A percentile compares a stretch with the other conserved stretches of the same genome.
phyloP scores from a whole-genome alignment of 768 basidiomycete species.

The Leccinum rimulosum region DNA sequence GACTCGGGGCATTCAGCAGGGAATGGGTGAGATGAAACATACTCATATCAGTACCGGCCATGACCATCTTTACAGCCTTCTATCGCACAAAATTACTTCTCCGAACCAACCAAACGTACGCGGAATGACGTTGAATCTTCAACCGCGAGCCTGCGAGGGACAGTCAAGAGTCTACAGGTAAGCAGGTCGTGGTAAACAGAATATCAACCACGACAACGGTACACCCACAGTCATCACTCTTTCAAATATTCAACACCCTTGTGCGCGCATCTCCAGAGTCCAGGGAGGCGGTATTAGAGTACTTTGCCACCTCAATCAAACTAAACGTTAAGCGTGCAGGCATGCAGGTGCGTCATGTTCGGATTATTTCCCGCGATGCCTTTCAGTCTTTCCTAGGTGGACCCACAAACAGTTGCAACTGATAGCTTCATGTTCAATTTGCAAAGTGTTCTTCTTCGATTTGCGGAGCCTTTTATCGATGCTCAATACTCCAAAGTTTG shows the following conservation, averaged over 20 bases:
- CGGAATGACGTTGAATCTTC: conserved; percentile 78
- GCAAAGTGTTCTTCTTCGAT: conserved; percentile 75
- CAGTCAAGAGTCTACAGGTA: conserved; percentile 82
- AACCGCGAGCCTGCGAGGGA: conserved; percentile 81
- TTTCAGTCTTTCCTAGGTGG: conserved; percentile 52
- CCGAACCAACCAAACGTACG: conserved; percentile 75
- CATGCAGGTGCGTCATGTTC: conserved; percentile 60
- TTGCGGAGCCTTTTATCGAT: conserved; percentile 96
- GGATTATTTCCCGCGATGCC: neutral
- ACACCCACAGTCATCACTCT: conserved; percentile 55
- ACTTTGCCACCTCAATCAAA: conserved; percentile 70
- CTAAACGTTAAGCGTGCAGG: conserved; percentile 86
- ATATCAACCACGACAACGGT: neutral
- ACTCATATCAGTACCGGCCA: neutral
- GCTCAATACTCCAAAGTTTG: conserved; percentile 80
- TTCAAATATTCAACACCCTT: conserved; percentile 85
- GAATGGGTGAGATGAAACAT: conserved; percentile 68
- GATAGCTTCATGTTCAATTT: conserved; percentile 94
- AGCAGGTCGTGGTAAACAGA: conserved; percentile 2
- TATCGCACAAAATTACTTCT: conserved; percentile 79
- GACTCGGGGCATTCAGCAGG: conserved; percentile 81
- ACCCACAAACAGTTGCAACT: conserved; percentile 78
- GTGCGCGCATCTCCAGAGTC: conserved; percentile 78
- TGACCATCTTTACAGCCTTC: conserved; percentile 50
- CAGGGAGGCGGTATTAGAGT: conserved; percentile 79